Conservation (phyloP, 495 filamentous ascomycete species). For the Cetradonia linearis region DNA sequence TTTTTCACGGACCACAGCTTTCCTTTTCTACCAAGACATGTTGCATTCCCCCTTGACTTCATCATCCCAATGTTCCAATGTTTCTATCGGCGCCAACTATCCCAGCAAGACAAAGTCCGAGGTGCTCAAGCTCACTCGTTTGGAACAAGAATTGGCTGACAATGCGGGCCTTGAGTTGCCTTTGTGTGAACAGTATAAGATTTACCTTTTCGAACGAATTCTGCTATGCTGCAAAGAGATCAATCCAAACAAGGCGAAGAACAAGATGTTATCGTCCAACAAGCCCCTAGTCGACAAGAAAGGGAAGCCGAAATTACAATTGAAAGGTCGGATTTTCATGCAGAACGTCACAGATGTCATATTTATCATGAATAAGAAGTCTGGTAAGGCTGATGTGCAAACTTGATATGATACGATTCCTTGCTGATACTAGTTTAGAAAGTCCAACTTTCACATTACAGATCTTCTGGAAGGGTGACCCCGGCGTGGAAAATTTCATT, state of each 20-base stretch:
- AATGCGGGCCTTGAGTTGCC: constrained; percentile 22
- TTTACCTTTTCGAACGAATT: constrained; percentile 93
- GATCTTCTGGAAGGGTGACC: constrained; percentile 98
- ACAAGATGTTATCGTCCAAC: constrained; percentile 54
- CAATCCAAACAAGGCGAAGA: constrained; percentile 73
- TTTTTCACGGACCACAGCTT: constrained; percentile 8
- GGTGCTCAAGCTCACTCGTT: neutral
- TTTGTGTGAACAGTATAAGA: constrained; percentile 63
- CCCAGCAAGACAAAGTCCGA: neutral
- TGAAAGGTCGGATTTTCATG: constrained; percentile 98
- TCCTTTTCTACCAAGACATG: neutral
- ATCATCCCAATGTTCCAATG: neutral
- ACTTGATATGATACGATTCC: constrained; percentile 1
- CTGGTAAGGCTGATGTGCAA: neutral
- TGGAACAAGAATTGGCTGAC: constrained; percentile 27
- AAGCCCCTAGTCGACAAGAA: constrained; percentile 64
- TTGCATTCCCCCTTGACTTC: neutral
- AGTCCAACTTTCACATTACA: constrained; percentile 52
- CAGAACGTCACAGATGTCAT: constrained; percentile 94
- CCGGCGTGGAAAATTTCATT: constrained; percentile 90
- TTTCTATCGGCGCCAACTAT: neutral
- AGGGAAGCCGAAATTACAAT: constrained; percentile 69
- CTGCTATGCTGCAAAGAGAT: constrained; percentile 96
- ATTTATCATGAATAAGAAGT: constrained; percentile 46
- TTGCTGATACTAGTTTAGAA: constrained; percentile 14